Conservation (phyloP, 306 rosid species). For the Vigna reflexopilosa region DNA sequence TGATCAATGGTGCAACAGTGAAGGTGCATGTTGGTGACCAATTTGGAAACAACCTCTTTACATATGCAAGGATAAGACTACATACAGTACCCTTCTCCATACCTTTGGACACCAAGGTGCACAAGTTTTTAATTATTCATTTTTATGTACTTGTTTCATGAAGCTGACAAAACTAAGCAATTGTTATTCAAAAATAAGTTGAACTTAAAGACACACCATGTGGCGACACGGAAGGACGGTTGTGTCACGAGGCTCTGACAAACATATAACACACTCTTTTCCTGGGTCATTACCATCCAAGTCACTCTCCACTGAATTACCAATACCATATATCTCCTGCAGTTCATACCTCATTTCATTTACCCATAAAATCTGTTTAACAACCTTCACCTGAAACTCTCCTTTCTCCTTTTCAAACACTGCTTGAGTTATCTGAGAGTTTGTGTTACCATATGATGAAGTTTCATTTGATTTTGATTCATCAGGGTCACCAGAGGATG, state of each 20-base stretch:
- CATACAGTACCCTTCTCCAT: too few relatives aligned
- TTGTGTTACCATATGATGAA: slow-evolving; percentile 49
- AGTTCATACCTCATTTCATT: slow-evolving; percentile 85
- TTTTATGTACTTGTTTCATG: not conserved
- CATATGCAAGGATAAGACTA: too few relatives aligned
- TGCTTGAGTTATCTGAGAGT: slow-evolving; percentile 88
- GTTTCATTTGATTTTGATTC: slow-evolving; percentile 71
- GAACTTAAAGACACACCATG: slow-evolving; percentile 61
- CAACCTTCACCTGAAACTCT: slow-evolving; percentile 50
- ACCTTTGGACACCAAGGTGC: too few relatives aligned
- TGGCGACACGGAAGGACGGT: slow-evolving; percentile 98
- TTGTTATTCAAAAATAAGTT: not conserved
- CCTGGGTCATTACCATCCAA: slow-evolving; percentile 87
- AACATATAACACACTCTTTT: slow-evolving; percentile 97
- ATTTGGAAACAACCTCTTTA: too few relatives aligned
- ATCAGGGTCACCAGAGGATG: slow-evolving; percentile 44
- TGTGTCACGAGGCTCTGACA: slow-evolving; percentile 96
- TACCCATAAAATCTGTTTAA: slow-evolving; percentile 94
- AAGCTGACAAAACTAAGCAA: not conserved
- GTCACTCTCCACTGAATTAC: slow-evolving; percentile 86
- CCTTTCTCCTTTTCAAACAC: too few relatives aligned
- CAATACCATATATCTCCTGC: slow-evolving; percentile 97
- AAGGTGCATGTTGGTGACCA: too few relatives aligned
- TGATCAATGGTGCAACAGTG: too few relatives aligned
- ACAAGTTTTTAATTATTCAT: not conserved